phyloP scores from a whole-genome alignment of 2,329 filamentous ascomycete species.

The Hyphodiscus sp. region DNA sequence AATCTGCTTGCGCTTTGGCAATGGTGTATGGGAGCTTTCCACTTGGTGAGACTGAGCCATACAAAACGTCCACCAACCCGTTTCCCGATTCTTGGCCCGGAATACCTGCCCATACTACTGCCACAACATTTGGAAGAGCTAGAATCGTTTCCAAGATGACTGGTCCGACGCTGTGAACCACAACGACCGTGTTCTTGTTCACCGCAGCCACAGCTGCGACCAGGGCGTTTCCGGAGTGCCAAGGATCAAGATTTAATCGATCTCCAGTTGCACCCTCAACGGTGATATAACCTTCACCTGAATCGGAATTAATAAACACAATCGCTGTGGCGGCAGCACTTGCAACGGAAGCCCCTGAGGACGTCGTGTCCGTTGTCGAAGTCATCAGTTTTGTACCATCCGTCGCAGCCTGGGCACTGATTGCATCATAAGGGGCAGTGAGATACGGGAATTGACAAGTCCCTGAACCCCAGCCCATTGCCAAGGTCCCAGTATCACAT shows the following conservation, averaged over 20 bases:
- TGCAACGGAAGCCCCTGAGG: conserved; percentile 20
- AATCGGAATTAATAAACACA: conserved; percentile 61
- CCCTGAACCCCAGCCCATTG: conserved; percentile 71
- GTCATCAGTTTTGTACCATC: conserved; percentile 48
- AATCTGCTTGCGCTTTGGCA: conserved; percentile 43
- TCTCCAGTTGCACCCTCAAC: conserved; percentile 40
- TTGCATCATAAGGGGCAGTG: conserved; percentile 46
- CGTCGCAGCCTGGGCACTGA: conserved; percentile 48
- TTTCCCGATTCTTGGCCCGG: conserved; percentile 58
- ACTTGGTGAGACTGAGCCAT: conserved; percentile 49
- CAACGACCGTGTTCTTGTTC: conserved; percentile 57
- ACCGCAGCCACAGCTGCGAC: conserved; percentile 49
- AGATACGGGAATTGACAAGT: conserved; percentile 48
- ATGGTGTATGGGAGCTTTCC: conserved; percentile 50
- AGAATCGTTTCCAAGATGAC: conserved; percentile 53
- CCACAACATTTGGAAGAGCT: conserved; percentile 56
- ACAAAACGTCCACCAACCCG: conserved; percentile 54
- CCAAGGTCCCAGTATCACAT: conserved; percentile 56
- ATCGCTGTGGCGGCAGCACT: conserved; percentile 54
- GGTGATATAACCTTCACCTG: conserved; percentile 59
- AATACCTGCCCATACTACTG: conserved; percentile 52
- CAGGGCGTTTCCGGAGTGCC: conserved; percentile 42
- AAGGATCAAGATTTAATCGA: conserved; percentile 59
- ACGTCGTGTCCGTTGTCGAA: conserved; percentile 44
- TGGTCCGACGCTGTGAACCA: conserved; percentile 57